A percentile compares a stretch with the other conserved stretches of the same genome.
phyloP scores from a whole-genome alignment of 306 rosid species.

The Trifolium dubium region DNA sequence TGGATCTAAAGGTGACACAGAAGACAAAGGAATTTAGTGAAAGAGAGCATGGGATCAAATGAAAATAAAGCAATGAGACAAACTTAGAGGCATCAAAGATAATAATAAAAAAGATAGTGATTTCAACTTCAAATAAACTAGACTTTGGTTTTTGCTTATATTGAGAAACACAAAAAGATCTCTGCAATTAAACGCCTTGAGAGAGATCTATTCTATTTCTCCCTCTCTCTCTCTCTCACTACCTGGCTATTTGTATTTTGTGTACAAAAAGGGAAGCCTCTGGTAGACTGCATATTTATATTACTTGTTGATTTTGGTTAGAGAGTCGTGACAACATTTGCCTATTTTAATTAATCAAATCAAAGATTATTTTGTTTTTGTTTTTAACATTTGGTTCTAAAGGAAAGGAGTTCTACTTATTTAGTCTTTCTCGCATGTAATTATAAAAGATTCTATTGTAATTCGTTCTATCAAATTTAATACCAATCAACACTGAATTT shows the following conservation, averaged over 20 bases:
- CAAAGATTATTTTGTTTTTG: neutral
- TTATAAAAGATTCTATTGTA: too few relatives aligned
- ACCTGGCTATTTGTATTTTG: conserved; percentile 32
- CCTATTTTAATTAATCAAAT: neutral
- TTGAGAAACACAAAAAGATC: conserved; percentile 51
- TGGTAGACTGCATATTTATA: conserved; percentile 47
- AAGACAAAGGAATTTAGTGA: conserved; percentile 56
- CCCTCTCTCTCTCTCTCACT: conserved; percentile 6
- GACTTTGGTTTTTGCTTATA: neutral
- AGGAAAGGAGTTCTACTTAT: too few relatives aligned
- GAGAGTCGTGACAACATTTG: neutral
- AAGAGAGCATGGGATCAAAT: conserved; percentile 58
- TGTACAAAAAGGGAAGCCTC: conserved; percentile 37
- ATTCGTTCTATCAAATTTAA: too few relatives aligned
- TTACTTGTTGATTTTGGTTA: neutral
- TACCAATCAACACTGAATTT: too few relatives aligned
- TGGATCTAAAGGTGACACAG: conserved; percentile 53
- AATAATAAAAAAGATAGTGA: neutral
- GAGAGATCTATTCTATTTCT: conserved; percentile 29
- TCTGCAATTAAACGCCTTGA: conserved; percentile 48
- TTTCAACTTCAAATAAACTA: neutral
- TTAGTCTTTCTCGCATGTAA: too few relatives aligned
- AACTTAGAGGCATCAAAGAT: conserved; percentile 38
- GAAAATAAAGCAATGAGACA: conserved; percentile 44
- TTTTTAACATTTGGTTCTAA: too few relatives aligned